Evolutionary conservation across 495 filamentous ascomycete species (phyloP).

Genomic region (Cercophora scortea): DNA sequence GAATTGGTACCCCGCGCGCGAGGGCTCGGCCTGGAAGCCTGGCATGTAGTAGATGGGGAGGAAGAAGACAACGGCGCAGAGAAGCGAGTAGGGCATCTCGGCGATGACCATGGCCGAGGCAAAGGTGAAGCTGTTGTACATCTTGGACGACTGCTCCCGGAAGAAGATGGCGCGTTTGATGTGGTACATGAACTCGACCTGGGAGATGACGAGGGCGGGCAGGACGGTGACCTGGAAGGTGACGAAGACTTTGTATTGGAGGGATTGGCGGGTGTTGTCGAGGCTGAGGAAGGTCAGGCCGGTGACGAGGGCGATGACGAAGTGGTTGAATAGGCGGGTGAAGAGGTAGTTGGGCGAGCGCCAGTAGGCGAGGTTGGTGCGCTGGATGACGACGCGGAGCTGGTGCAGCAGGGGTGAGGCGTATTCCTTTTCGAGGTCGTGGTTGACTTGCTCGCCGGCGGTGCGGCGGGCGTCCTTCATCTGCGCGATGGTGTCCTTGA

Average conservation of each 20-base stretch:
- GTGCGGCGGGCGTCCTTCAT: constrained; percentile 54
- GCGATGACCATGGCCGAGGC: constrained; percentile 61
- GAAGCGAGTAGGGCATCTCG: constrained; percentile 66
- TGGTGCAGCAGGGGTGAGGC: constrained; percentile 69
- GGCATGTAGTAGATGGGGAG: constrained; percentile 69
- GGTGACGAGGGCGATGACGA: constrained; percentile 63
- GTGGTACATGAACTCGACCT: constrained; percentile 71
- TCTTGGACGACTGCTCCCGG: constrained; percentile 70
- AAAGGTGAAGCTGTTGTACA: constrained; percentile 69
- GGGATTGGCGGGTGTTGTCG: constrained; percentile 54
- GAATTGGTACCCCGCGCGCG: constrained; percentile 72
- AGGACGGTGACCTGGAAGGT: constrained; percentile 77
- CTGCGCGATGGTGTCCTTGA: constrained; percentile 57
- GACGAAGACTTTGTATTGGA: constrained; percentile 77
- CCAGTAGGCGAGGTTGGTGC: constrained; percentile 64
- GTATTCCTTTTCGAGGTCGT: constrained; percentile 54
- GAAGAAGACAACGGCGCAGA: constrained; percentile 70
- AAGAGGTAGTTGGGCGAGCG: constrained; percentile 69
- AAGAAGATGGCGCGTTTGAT: constrained; percentile 69
- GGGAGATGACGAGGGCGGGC: constrained; percentile 66
- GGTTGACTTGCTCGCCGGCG: constrained; percentile 33
- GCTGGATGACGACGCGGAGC: constrained; percentile 54
- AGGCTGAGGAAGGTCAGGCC: constrained; percentile 67
- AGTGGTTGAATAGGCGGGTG: constrained; percentile 69
- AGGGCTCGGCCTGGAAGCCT: constrained; percentile 45